These are phyloP conservation scores for Phytopythium mirpurense DNA, from an alignment of 352 stramenopile species.

Conservation along the genomic window DNA sequence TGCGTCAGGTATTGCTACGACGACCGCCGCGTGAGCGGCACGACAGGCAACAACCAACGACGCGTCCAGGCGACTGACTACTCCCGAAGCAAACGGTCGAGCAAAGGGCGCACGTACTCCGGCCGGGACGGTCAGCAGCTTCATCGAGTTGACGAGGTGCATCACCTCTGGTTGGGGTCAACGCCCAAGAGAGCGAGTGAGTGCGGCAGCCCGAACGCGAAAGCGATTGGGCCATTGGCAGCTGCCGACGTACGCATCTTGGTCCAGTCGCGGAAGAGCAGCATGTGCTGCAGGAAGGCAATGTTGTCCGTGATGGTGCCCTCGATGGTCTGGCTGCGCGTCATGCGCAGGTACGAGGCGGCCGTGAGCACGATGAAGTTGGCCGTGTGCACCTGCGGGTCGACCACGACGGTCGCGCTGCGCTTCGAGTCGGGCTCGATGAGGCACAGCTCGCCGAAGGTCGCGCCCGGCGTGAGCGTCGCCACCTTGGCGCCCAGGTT, in stretches of 20 bases:
- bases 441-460: constrained; percentile 80
- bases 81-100: too few species aligned
- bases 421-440: constrained; percentile 85
- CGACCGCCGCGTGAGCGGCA: too few species aligned
- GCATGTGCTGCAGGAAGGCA: constrained; percentile 71
- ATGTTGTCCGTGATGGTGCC: constrained; percentile 85
- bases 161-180: constrained; percentile 58
- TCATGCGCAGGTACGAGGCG: constrained; percentile 78
- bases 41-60: too few species aligned
- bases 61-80: too few species aligned
- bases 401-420: constrained; percentile 76
- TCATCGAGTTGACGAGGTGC: constrained; percentile 83
- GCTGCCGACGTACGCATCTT: constrained; percentile 87
- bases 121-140: constrained; percentile 52
- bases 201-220: too few species aligned
- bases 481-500: constrained; percentile 65
- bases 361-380: constrained; percentile 85
- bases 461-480: constrained; percentile 68
- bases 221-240: too few species aligned
- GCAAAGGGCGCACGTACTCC: constrained; percentile 41
- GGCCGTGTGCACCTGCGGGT: constrained; percentile 52
- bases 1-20: constrained; percentile 71
- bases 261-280: constrained; percentile 72
- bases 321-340: constrained; percentile 72
- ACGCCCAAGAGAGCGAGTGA: too few species aligned